phyloP scores from a whole-genome alignment of 129 eudicot genomes.

The Arctium lappa region DNA sequence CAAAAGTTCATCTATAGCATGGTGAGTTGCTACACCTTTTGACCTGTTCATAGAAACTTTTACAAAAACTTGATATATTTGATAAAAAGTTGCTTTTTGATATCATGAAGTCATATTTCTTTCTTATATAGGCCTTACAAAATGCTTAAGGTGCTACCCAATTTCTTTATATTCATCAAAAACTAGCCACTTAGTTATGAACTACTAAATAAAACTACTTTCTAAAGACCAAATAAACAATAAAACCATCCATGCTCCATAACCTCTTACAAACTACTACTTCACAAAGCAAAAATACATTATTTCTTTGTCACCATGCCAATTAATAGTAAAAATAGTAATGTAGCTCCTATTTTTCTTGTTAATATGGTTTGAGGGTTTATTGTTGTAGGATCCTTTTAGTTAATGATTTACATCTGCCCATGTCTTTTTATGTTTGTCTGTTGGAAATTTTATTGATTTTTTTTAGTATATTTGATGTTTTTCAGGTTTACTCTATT shows the following conservation, averaged over 20 bases:
- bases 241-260: not conserved
- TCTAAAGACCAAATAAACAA: not conserved
- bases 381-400: not conserved
- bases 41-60: not conserved
- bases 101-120: not conserved
- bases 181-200: not conserved
- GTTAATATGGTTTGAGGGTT: not conserved
- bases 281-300: not conserved
- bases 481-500: conserved; percentile 57
- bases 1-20: conserved; percentile 52
- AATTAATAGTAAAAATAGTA: not conserved
- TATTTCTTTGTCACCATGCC: not conserved
- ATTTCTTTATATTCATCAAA: not conserved
- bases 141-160: not conserved
- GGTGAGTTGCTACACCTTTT: conserved; percentile 39
- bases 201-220: not conserved
- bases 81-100: not conserved
- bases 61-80: not conserved
- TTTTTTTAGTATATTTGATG: not conserved
- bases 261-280: not conserved
- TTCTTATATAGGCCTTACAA: not conserved
- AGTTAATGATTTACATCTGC: not conserved
- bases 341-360: not conserved
- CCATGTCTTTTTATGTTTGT: not conserved
- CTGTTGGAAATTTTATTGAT: not conserved